Base-by-base conservation (phyloP, 2,329 filamentous ascomycete genomes). In the Didymella pinodella region DNA sequence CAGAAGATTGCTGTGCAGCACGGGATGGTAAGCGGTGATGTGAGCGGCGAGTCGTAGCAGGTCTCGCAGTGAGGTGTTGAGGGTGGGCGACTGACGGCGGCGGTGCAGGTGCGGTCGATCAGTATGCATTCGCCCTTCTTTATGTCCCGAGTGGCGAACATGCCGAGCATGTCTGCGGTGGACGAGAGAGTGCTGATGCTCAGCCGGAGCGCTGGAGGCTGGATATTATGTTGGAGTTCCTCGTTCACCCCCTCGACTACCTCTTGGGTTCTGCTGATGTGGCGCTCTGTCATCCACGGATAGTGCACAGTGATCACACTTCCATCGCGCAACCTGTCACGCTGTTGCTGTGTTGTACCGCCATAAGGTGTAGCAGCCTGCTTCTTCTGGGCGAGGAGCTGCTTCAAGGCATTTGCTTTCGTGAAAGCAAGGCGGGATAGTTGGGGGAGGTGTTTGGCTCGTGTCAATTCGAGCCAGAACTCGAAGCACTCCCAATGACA, bases 1-100 rank as follows among this genome's bases (percentile, higher is more conserved):
- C 73, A 75, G 54, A 70, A 75, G 16, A 48, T 44, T 3, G 53
- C 48, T 4, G 51, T 32, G 25, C 59, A 62, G 48, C 73, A 76
- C 38, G 65, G 61, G 4, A 50, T 48, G 36, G 63, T 67, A 45
- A 61, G 46, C 14, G 63, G 57, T 4, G 61, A 55, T 16, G 62
- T 48, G 29, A 61, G 47, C 2, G 66, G 44, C 12, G 49, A 44
- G 8, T 63, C 67, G 48, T 71, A 74, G 49, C 73, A 73, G 11
- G 68, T 67, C 8, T 22, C 41, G 32, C 62, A 63, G 12, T 56
- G 40, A 7, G 60, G 61, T 26, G 65, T 64, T 7, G 59, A 47
- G 2, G 46, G 52, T 4, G 55, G 65, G 54, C 20, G 58, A 62
- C 63, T 71, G 63, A 57, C 66, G 61, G 41, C 63, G 10, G 45